Percentiles rank a stretch among this genome's conserved stretches.
phyloP scores from a whole-genome alignment of 805 yeast species.

The Ogataea neopini region DNA sequence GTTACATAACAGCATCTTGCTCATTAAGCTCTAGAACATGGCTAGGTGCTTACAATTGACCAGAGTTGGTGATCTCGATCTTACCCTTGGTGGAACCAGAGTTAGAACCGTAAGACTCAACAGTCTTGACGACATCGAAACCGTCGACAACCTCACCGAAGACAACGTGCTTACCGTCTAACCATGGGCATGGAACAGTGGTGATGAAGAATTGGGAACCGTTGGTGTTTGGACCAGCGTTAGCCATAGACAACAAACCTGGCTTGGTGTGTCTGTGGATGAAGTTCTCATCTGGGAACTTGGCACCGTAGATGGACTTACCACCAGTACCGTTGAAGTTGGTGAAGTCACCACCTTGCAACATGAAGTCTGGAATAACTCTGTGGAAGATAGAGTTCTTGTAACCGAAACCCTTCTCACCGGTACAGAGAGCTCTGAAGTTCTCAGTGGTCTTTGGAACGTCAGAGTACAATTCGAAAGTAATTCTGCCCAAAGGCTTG shows the following conservation, averaged over 20 bases:
- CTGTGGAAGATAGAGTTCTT: slow-evolving; percentile 90
- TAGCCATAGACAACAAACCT: slow-evolving; percentile 89
- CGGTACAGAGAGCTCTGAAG: slow-evolving; percentile 81
- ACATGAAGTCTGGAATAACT: slow-evolving; percentile 94
- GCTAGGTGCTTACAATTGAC: slow-evolving; percentile 46
- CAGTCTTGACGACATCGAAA: slow-evolving; percentile 72
- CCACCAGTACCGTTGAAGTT: slow-evolving; percentile 93
- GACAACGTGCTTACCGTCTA: slow-evolving; percentile 77
- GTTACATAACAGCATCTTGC: neutral
- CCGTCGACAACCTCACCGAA: slow-evolving; percentile 77
- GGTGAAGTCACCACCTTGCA: slow-evolving; percentile 93
- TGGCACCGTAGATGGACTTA: slow-evolving; percentile 76
- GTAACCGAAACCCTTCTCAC: slow-evolving; percentile 94
- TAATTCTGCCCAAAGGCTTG: slow-evolving; percentile 53
- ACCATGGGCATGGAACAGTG: slow-evolving; percentile 75
- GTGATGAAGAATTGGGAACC: slow-evolving; percentile 91
- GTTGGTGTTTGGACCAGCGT: slow-evolving; percentile 90
- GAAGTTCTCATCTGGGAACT: slow-evolving; percentile 65
- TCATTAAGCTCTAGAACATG: neutral
- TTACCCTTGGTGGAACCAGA: slow-evolving; percentile 52
- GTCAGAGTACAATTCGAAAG: slow-evolving; percentile 87
- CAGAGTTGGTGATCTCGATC: slow-evolving; percentile 57
- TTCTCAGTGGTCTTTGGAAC: slow-evolving; percentile 84
- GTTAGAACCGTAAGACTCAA: slow-evolving; percentile 65
- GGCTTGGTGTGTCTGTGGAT: slow-evolving; percentile 71